Percentiles rank a stretch among this genome's conserved stretches.
Evolutionary conservation across 805 yeast genomes (phyloP).

Genomic region (Hyphopichia homilentoma): DNA sequence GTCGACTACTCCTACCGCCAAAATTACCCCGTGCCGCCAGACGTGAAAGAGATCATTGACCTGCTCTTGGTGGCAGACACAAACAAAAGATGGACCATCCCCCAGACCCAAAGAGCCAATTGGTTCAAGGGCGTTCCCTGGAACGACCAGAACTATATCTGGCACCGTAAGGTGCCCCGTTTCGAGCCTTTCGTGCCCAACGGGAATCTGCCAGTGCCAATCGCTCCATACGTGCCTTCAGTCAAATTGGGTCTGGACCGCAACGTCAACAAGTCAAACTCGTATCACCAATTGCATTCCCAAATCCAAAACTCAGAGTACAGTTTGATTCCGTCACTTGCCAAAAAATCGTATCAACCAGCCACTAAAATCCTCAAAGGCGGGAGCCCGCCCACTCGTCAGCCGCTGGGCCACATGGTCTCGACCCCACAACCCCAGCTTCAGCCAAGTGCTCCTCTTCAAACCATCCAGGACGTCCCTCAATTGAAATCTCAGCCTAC

Average conservation of each 20-base stretch:
- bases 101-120: constrained; percentile 26
- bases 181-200: constrained; percentile 22
- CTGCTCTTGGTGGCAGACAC: constrained; percentile 31
- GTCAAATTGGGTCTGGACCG: constrained; percentile 35
- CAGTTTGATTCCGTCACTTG: constrained; percentile 28
- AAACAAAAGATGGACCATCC: constrained; percentile 24
- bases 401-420: constrained; percentile 1
- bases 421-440: neutral
- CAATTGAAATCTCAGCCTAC: constrained; percentile 6
- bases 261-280: constrained; percentile 32
- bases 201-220: constrained; percentile 3
- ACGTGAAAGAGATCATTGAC: constrained; percentile 29
- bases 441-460: neutral
- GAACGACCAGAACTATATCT: constrained; percentile 37
- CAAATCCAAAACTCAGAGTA: constrained; percentile 34
- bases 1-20: constrained; percentile 56
- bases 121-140: constrained; percentile 40
- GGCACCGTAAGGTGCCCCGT: constrained; percentile 33
- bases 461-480: neutral
- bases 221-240: constrained; percentile 15
- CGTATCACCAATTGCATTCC: constrained; percentile 37
- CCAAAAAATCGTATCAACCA: constrained; percentile 29
- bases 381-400: neutral
- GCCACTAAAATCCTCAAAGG: constrained; percentile 31
- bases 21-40: constrained; percentile 22